Evolutionary conservation across 345 rosid genomes (phyloP).

Genomic region (Sisymbrium altissimum): DNA sequence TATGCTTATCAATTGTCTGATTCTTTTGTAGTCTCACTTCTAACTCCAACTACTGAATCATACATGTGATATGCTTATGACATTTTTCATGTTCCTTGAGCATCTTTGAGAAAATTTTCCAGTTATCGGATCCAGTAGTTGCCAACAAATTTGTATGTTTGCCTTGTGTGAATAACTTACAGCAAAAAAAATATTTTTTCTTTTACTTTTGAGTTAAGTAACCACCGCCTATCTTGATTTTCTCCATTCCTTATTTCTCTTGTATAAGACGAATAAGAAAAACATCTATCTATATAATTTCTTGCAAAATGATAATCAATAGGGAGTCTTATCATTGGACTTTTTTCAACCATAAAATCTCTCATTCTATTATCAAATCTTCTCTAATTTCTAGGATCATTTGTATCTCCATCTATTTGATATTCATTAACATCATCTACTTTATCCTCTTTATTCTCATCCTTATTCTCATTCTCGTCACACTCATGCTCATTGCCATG

Average conservation of each 20-base stretch:
- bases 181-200: too few species aligned
- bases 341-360: not conserved
- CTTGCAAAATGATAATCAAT: not conserved
- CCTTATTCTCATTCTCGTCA: not conserved
- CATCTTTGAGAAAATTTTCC: too few species aligned
- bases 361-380: not conserved
- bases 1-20: too few species aligned
- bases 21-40: too few species aligned
- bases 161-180: too few species aligned
- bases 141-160: too few species aligned
- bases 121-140: too few species aligned
- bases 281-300: not conserved
- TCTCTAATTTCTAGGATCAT: not conserved
- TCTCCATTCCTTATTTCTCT: not conserved
- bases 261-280: not conserved
- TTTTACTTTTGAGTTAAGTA: not conserved
- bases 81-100: too few species aligned
- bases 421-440: not conserved
- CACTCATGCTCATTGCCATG: not conserved
- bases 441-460: not conserved
- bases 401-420: not conserved
- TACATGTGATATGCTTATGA: too few species aligned
- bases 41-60: too few species aligned
- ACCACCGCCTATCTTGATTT: not conserved
- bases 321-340: not conserved